These are phyloP conservation scores for Paraglomus occultum DNA, from an alignment of 192 early-diverging fungal species.

Conservation along the genomic window DNA sequence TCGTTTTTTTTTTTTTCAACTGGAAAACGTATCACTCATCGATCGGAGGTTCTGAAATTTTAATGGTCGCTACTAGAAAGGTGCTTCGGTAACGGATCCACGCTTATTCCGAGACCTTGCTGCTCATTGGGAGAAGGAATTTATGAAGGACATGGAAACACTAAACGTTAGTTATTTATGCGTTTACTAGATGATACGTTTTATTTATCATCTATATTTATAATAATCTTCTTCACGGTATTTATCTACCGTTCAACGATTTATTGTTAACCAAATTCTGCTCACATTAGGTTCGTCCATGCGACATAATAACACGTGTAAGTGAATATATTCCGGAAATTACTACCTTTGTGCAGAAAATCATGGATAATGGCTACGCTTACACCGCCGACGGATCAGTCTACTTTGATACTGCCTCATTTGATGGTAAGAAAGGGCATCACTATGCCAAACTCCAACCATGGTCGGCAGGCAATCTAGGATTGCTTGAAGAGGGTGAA, in stretches of 20 bases:
- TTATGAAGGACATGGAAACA: constrained; percentile 89
- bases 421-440: constrained; percentile 79
- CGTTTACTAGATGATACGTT: constrained; percentile 2
- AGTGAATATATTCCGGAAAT: constrained; percentile 98
- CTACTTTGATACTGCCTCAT: constrained; percentile 89
- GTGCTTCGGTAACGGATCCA: constrained; percentile 76
- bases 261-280: not conserved
- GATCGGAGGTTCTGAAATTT: not conserved
- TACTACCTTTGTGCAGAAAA: constrained; percentile 82
- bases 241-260: constrained; percentile 4
- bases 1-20: constrained; percentile 13
- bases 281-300: constrained; percentile 58
- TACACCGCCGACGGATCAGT: constrained; percentile 91
- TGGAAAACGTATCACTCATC: not conserved
- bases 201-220: constrained; percentile 22
- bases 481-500: constrained; percentile 87
- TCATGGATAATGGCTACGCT: constrained; percentile 93
- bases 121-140: constrained; percentile 91
- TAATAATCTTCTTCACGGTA: too few species aligned
- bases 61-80: constrained; percentile 35
- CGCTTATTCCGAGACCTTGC: constrained; percentile 90
- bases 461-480: constrained; percentile 76
- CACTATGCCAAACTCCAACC: constrained; percentile 95
- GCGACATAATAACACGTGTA: constrained; percentile 89
- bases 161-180: constrained; percentile 75